Base-by-base conservation (phyloP, 495 filamentous ascomycete genomes). In the Massariosphaeria phaeospora region DNA sequence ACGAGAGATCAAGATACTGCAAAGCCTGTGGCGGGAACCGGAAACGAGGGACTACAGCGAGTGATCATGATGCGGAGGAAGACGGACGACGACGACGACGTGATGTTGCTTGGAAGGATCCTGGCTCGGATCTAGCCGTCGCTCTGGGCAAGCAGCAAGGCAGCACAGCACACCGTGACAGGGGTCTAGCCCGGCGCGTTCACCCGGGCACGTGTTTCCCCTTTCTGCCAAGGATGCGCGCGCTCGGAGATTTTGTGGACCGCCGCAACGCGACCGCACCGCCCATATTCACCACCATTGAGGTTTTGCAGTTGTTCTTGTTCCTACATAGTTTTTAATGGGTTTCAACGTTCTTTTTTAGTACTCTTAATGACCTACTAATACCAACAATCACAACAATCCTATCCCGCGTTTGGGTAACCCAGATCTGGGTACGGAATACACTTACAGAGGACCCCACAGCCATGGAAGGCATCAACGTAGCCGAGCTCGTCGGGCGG, bases 401-500 rank as follows among this genome's bases (percentile, higher is more conserved):
- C n/a, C n/a, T n/a, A n/a, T n/a, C n/a, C n/a, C n/a, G n/a, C n/a
- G n/a, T n/a, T n/a, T n/a, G n/a, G n/a, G n/a, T n/a, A n/a, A n/a
- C n/a, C n/a, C n/a, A n/a, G n/a, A n/a, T n/a, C n/a, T n/a, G n/a
- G n/a, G n/a, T n/a, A n/a, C n/a, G n/a, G n/a, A n/a, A n/a, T n/a
- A n/a, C n/a, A n/a, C n/a, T n/a, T n/a, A n/a, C n/a, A n/a, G n/a
- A n/a, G n/a, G n/a, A n/a, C n/a, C n/a, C n/a, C n/a, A n/a, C n/a
- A n/a, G 40, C 31, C 33, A 82, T 82, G 80, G 80, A 82, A 31
- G 76, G 64, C 55, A 72, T 75, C 67, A 78, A 83, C 62, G 75
- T 87, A 41, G 68, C 77, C 8, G 82, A 86, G 64, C 77, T 89
- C 56, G 81, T 89, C 35, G 76, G 79, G 64, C 77, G 84, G 34